These are phyloP conservation scores for Cercophora sp. DNA, from an alignment of 495 filamentous ascomycete species.

Conservation along the genomic window DNA sequence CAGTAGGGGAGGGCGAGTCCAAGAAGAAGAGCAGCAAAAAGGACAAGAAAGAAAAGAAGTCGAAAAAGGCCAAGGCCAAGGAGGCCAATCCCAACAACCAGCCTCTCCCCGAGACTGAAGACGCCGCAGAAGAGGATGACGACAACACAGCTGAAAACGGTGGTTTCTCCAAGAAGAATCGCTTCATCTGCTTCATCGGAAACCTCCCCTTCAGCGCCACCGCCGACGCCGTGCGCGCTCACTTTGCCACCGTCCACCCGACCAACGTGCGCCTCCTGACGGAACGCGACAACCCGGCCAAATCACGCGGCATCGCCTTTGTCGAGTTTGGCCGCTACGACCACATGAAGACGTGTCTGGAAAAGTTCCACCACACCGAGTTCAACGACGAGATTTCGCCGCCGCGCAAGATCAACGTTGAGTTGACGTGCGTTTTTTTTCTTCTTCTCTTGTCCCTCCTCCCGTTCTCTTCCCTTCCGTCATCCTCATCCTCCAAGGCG, in stretches of 20 bases:
- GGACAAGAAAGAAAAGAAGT: conserved; percentile 27
- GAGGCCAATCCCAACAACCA: conserved; percentile 14
- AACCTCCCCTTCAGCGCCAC: conserved; percentile 89
- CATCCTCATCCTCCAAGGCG: not conserved
- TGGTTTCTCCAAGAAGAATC: conserved; percentile 41
- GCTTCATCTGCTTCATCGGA: conserved; percentile 85
- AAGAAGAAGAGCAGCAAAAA: conserved; percentile 28
- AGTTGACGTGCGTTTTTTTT: conserved; percentile 66
- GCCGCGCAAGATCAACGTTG: conserved; percentile 77
- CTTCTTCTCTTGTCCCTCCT: not conserved
- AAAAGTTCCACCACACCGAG: conserved; percentile 78
- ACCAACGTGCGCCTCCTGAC: conserved; percentile 70
- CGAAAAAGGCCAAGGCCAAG: conserved; percentile 15
- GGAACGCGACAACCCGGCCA: conserved; percentile 60
- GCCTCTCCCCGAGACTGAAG: conserved; percentile 8
- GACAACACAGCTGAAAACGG: conserved; percentile 17
- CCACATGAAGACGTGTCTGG: conserved; percentile 89
- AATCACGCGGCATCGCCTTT: conserved; percentile 85
- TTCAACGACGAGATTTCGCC: conserved; percentile 66
- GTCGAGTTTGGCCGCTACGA: conserved; percentile 88
- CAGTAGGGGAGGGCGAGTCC: conserved; percentile 23
- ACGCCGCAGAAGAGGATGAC: conserved; percentile 19
- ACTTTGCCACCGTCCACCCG: conserved; percentile 76
- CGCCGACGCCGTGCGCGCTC: conserved; percentile 56
- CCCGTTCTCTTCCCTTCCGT: not conserved